Conservation (phyloP, 768 basidiomycete species). For the Rhizopogon vulgaris region DNA sequence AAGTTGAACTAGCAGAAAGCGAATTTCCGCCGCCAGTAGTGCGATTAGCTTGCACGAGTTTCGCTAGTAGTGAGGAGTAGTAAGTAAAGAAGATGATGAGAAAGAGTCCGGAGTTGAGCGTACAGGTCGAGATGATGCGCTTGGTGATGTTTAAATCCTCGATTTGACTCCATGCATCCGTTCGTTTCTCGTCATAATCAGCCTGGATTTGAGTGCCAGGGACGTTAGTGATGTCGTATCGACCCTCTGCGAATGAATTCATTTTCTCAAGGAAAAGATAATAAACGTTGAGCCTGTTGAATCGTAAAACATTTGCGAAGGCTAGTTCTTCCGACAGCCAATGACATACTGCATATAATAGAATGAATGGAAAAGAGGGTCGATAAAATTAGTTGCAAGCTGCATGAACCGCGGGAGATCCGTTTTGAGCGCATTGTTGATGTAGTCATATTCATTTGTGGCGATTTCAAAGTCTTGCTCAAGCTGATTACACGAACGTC, state of each 20-base stretch:
- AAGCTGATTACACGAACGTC: conserved; percentile 40
- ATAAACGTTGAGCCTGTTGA: conserved; percentile 77
- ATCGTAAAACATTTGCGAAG: conserved; percentile 1
- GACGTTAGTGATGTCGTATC: conserved; percentile 65
- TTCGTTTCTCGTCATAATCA: conserved; percentile 77
- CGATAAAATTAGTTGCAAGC: conserved; percentile 84
- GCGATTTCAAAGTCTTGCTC: conserved; percentile 96
- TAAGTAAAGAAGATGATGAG: conserved; percentile 5
- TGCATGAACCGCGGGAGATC: conserved; percentile 93
- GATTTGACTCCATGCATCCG: conserved; percentile 73
- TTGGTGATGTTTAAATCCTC: conserved; percentile 81
- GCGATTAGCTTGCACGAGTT: conserved; percentile 57
- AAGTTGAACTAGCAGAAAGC: conserved; percentile 29
- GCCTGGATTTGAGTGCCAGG: conserved; percentile 63
- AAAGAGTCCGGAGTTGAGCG: conserved; percentile 19
- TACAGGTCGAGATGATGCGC: conserved; percentile 80
- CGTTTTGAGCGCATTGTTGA: conserved; percentile 83
- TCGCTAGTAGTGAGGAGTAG: conserved; percentile 36
- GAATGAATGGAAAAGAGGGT: conserved; percentile 97
- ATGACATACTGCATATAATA: conserved; percentile 95
- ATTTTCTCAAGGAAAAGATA: conserved; percentile 94
- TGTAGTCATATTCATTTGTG: conserved; percentile 88
- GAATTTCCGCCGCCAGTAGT: conserved; percentile 22
- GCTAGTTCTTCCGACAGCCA: not conserved
- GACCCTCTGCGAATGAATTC: conserved; percentile 75